phyloP scores from a whole-genome alignment of 2,329 filamentous ascomycete species.

The Lizonia empirigonia region DNA sequence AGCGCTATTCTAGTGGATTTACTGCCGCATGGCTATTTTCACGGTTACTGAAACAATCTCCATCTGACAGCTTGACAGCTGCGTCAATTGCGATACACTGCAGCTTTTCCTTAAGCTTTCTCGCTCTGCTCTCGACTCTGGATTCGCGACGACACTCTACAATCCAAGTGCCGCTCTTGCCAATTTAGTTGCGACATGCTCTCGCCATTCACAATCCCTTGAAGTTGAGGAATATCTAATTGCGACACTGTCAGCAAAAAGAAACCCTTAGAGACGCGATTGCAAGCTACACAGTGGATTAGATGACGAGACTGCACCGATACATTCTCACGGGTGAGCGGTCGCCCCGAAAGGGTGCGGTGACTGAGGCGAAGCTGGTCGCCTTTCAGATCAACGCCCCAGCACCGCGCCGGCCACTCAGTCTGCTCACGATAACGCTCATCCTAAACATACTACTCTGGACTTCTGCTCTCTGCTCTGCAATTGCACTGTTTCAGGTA shows the following conservation, averaged over 20 bases:
- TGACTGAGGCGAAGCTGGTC: slow-evolving; percentile 2
- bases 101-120: neutral
- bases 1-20: slow-evolving; percentile 2
- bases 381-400: slow-evolving; percentile 4
- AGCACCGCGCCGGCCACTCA: slow-evolving; percentile 37
- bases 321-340: slow-evolving; percentile 6
- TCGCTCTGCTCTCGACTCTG: neutral
- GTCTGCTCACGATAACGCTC: slow-evolving; percentile 42
- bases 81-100: slow-evolving; percentile 1
- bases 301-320: slow-evolving; percentile 9
- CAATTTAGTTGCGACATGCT: neutral
- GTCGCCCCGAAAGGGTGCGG: neutral
- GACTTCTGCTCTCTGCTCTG: slow-evolving; percentile 38
- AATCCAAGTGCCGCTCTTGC: neutral
- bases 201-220: neutral
- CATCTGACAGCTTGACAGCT: slow-evolving; percentile 6
- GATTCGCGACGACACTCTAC: neutral
- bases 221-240: neutral
- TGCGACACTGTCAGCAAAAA: neutral
- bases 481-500: slow-evolving; percentile 39
- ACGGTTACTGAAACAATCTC: slow-evolving; percentile 11
- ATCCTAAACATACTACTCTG: slow-evolving; percentile 45
- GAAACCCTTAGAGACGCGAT: neutral
- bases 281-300: neutral
- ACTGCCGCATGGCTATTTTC: slow-evolving; percentile 14